Conservation (phyloP, 495 filamentous ascomycete species). For the Oidiodendron maius region DNA sequence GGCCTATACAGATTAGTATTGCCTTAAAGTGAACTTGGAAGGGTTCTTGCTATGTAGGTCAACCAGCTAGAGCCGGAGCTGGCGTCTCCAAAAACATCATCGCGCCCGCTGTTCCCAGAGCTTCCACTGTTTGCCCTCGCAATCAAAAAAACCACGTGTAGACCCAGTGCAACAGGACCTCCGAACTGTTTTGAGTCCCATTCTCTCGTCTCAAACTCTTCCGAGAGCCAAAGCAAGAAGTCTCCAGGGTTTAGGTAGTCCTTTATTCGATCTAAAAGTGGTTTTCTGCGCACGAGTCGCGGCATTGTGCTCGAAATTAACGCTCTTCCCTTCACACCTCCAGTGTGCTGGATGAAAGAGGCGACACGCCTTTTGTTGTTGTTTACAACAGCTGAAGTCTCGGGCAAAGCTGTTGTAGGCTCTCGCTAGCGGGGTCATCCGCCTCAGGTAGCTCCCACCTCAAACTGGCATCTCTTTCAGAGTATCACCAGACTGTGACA, state of each 20-base stretch:
- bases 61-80: constrained; percentile 52
- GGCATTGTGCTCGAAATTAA: constrained; percentile 42
- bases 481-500: not conserved
- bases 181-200: constrained; percentile 82
- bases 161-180: constrained; percentile 60
- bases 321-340: constrained; percentile 14
- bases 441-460: constrained; percentile 2
- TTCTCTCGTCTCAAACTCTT: constrained; percentile 80
- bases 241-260: constrained; percentile 81
- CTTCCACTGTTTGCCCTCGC: constrained; percentile 67
- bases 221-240: constrained; percentile 80
- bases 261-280: constrained; percentile 70
- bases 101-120: constrained; percentile 35
- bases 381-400: constrained; percentile 8
- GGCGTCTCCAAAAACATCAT: constrained; percentile 84
- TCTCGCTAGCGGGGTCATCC: not conserved
- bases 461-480: not conserved
- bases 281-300: constrained; percentile 72
- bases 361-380: not conserved
- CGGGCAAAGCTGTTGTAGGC: not conserved
- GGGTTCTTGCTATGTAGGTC: constrained; percentile 67
- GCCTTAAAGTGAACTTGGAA: not conserved
- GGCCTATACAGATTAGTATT: constrained; percentile 40
- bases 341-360: not conserved
- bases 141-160: constrained; percentile 78